Percentiles rank a stretch among this genome's conserved stretches.
Conservation (phyloP, 768 basidiomycete genomes). For the Leucocoprinus leucothites region DNA sequence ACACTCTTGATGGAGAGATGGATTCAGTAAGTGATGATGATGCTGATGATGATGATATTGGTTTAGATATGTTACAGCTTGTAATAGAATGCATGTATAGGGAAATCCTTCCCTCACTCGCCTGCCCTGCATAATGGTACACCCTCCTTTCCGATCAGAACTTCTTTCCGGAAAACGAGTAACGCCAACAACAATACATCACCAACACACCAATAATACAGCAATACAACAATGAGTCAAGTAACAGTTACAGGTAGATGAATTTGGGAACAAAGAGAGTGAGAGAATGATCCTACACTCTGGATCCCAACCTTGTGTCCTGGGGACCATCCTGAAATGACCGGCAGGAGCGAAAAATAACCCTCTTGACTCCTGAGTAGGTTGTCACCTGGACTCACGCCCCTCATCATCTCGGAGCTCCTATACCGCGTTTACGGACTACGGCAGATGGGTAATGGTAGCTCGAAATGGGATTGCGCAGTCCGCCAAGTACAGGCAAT, state of each 20-base stretch:
- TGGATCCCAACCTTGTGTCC: neutral
- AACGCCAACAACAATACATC: slow-evolving; percentile 10
- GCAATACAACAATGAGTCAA: too few relatives aligned
- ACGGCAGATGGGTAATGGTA: too few relatives aligned
- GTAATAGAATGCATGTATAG: neutral
- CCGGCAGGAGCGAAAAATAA: neutral
- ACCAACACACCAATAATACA: slow-evolving; percentile 12
- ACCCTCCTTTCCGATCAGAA: slow-evolving; percentile 37
- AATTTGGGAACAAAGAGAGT: slow-evolving; percentile 11
- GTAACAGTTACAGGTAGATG: too few relatives aligned
- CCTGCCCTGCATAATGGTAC: slow-evolving; percentile 1
- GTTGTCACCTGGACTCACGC: neutral
- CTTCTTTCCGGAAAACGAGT: slow-evolving; percentile 32
- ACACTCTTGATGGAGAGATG: neutral
- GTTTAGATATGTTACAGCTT: too few relatives aligned
- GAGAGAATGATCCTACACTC: neutral
- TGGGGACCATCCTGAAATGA: too few relatives aligned
- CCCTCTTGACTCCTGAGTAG: too few relatives aligned
- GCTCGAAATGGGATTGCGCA: too few relatives aligned
- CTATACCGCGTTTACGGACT: neutral
- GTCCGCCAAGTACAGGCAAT: too few relatives aligned
- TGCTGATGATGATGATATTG: neutral
- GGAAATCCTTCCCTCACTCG: neutral
- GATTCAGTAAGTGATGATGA: slow-evolving; percentile 1
- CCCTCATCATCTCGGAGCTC: neutral